Base-by-base conservation (phyloP, 257 asterid species). In the Nicotiana obtusifolia region DNA sequence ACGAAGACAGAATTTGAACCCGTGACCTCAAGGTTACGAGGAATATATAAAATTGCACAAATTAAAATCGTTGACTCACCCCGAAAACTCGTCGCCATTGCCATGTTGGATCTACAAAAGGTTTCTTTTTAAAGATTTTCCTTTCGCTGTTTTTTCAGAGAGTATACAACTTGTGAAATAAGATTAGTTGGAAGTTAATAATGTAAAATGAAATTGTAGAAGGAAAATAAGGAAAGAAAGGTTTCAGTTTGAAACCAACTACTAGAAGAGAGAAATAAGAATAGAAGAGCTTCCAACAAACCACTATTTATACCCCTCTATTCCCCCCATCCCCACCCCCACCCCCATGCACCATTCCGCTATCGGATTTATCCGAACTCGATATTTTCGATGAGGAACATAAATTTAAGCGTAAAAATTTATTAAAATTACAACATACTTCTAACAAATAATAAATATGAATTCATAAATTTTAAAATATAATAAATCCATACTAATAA, bases 171-270 rank as follows among this genome's bases (percentile, higher is more conserved):
- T 75, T 24, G 59, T 24, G 20, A 49, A 75, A 49, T 24, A 15
- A 75, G 26, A 47, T 14, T 14, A 3, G 49, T 52, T 52, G 7
- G 16, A 73, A 60, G 10, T 49, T 49, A 2, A 3, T 44, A 20
- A 5, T 47, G 35, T 11, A 17, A 47, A 7, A 44, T 11, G 35
- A 73, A 47, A 73, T 15, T 22, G n/a, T 49, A 24, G 79, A 33
- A 49, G 79, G 7, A 75, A 49, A 60, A 14, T 47, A 41, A 37
- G 30, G 76, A 67, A 67, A 31, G 0, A n/a, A 35, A 0, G 77
- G 31, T 68, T 68, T 68, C 77, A 68, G 7, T 68, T 68, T 37
- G 56, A 68, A 68, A 68, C 57, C 59, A 71, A 71, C 37, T 22
- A 44, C 4, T 37, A 22, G 60, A 71, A 71, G 60, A 13, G 78